Evolutionary conservation across 306 rosid species (phyloP).

Genomic region (Dicorynia guianensis): DNA sequence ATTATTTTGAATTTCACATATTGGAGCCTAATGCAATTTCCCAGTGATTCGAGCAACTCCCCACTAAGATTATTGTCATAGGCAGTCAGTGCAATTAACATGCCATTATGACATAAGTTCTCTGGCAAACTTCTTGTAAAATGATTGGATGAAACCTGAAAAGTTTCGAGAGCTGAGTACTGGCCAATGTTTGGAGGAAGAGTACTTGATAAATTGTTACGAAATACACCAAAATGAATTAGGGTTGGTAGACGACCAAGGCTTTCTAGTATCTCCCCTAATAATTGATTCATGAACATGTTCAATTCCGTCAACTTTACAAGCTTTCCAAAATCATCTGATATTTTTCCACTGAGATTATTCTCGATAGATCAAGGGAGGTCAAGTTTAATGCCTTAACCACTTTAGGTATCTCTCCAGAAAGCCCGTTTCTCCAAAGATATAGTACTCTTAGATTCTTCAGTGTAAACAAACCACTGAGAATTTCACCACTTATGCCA

Average conservation of each 20-base stretch:
- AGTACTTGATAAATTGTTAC: conserved; percentile 49
- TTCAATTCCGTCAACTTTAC: no score
- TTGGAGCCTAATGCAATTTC: no score
- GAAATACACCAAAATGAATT: conserved; percentile 29
- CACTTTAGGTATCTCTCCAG: conserved; percentile 53
- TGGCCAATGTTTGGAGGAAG: conserved; percentile 56
- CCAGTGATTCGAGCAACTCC: no score
- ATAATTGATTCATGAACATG: no score
- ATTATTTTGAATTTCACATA: no score
- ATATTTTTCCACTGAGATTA: conserved; percentile 47
- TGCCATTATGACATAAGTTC: no score
- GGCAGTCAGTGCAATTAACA: no score
- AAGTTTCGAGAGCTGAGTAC: conserved; percentile 32
- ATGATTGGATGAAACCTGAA: conserved; percentile 47
- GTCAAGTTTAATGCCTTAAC: conserved; percentile 42
- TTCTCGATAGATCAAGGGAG: conserved; percentile 50
- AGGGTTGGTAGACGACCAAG: conserved; percentile 49
- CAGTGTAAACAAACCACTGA: no score
- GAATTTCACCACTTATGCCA: conserved; percentile 50
- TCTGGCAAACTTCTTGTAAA: conserved; percentile 56
- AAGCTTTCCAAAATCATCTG: no score
- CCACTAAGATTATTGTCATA: no score
- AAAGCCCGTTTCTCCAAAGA: conserved; percentile 42
- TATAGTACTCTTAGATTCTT: conserved; percentile 49
- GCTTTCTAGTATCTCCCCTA: no score